Percentiles rank a stretch among this genome's conserved stretches.
Evolutionary conservation across 2,329 filamentous ascomycete genomes (phyloP).

Genomic region (Fusarium oxysporum): DNA sequence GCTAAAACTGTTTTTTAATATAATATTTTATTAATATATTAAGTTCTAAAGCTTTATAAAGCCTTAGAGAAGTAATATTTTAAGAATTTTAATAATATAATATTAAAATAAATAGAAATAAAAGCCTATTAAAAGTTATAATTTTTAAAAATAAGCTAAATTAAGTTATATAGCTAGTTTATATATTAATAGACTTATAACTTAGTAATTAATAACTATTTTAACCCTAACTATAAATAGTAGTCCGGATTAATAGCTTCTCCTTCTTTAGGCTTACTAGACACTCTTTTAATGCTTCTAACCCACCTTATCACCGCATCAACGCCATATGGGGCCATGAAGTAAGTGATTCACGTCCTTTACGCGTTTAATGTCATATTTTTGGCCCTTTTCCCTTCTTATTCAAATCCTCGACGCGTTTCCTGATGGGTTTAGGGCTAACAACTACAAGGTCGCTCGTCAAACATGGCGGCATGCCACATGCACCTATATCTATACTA

Average conservation of each 20-base stretch:
- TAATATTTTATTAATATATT: background rate
- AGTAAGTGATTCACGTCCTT: slow-evolving; percentile 31
- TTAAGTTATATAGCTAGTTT: background rate
- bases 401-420: background rate
- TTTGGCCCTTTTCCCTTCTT: background rate
- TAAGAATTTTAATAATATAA: too few relatives aligned
- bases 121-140: background rate
- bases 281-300: slow-evolving; percentile 1
- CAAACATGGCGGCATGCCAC: slow-evolving; percentile 42
- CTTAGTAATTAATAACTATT: background rate
- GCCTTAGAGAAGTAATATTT: background rate
- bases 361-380: slow-evolving; percentile 7
- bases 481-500: slow-evolving; percentile 17
- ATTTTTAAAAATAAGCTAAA: background rate
- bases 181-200: background rate
- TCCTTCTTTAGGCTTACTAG: slow-evolving; percentile 10
- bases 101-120: background rate
- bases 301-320: slow-evolving; percentile 21
- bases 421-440: slow-evolving; percentile 45
- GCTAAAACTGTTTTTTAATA: background rate
- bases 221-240: background rate
- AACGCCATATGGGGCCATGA: slow-evolving; percentile 32
- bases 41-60: too few relatives aligned
- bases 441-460: slow-evolving; percentile 46
- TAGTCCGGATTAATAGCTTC: slow-evolving; percentile 18